Percentiles rank a stretch among this genome's conserved stretches.
Conservation (phyloP, 2,329 filamentous ascomycete species). For the Graphiopsis chlorocephala region DNA sequence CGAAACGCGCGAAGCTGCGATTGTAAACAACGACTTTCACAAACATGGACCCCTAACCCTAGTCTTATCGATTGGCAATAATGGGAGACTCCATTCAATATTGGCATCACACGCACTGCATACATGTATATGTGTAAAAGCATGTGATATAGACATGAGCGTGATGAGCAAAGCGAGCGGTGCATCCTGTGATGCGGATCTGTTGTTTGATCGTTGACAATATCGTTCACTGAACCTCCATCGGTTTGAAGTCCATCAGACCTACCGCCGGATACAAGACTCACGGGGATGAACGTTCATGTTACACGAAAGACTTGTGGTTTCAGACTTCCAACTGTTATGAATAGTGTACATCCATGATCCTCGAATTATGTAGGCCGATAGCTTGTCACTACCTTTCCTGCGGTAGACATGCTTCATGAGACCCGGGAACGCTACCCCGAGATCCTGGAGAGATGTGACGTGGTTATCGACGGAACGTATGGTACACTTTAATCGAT, state of each 20-base stretch:
- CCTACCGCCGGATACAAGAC: not conserved
- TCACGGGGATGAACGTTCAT: not conserved
- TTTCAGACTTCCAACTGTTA: no score
- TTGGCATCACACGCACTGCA: not conserved
- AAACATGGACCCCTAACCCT: not conserved
- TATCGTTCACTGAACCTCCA: not conserved
- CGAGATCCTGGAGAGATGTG: no score
- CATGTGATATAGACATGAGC: not conserved
- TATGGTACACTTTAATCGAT: not conserved
- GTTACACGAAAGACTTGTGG: no score
- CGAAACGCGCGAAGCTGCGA: conserved; percentile 3
- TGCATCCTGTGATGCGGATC: not conserved
- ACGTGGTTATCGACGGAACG: not conserved
- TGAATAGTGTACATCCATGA: no score
- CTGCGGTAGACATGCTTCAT: no score
- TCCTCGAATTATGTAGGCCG: no score
- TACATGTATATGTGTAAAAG: no score
- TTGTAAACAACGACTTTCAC: conserved; percentile 6
- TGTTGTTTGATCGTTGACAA: not conserved
- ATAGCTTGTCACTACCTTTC: no score
- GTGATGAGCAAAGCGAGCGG: not conserved
- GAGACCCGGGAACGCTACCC: no score
- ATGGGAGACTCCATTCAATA: not conserved
- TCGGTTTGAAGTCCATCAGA: not conserved
- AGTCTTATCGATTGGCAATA: not conserved